Conservation (phyloP, 495 filamentous ascomycete species). For the Paragyromitra xinjiangensis region DNA sequence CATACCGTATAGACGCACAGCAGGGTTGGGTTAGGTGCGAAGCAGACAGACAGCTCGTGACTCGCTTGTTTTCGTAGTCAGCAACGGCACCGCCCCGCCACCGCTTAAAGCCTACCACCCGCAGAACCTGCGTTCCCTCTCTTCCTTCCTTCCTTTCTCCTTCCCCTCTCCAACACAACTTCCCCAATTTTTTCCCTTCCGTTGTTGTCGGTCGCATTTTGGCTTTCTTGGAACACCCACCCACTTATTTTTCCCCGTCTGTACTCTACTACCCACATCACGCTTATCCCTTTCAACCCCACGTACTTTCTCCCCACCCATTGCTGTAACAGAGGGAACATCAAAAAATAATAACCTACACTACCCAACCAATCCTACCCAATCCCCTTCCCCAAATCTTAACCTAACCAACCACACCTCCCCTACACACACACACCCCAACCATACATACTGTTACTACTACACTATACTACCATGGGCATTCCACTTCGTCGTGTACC, state of each 20-base stretch:
- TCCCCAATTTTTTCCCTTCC: constrained; percentile 31
- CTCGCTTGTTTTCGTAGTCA: constrained; percentile 51
- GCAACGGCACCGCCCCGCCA: constrained; percentile 55
- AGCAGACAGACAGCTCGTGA: constrained; percentile 35
- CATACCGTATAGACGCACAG: background rate
- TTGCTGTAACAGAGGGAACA: background rate
- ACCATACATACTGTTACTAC: constrained; percentile 14
- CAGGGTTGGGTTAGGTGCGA: constrained; percentile 34
- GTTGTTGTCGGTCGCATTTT: constrained; percentile 40
- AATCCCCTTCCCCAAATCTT: background rate
- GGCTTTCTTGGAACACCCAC: constrained; percentile 31
- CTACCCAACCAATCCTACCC: background rate
- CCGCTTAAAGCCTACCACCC: constrained; percentile 55
- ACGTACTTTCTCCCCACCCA: constrained; percentile 14
- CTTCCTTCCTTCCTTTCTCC: constrained; percentile 40
- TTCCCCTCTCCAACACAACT: constrained; percentile 43
- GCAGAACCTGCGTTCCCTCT: constrained; percentile 44
- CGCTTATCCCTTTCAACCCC: constrained; percentile 23
- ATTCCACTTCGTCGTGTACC: constrained; percentile 38
- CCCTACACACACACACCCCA: constrained; percentile 8
- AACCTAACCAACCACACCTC: constrained; percentile 4
- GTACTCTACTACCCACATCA: background rate
- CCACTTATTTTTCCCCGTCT: background rate
- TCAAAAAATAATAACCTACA: constrained; percentile 10
- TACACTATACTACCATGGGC: constrained; percentile 40